These are phyloP conservation scores for Marasmius sp. DNA, from an alignment of 1,284 basidiomycete genomes.

Conservation along the genomic window DNA sequence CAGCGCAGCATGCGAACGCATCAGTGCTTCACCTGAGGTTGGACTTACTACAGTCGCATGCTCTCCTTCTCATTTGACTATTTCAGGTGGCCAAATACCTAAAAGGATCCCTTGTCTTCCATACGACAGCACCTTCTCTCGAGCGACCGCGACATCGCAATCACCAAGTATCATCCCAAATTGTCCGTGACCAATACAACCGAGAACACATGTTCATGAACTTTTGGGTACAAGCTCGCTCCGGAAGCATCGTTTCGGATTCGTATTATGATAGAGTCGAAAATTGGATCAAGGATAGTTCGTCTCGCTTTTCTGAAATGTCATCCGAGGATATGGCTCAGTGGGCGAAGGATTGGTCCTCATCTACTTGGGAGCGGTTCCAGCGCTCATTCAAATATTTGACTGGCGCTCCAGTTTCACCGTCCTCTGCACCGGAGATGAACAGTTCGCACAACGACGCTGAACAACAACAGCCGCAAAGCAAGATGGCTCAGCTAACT, in stretches of 20 bases:
- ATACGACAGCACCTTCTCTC: constrained; percentile 73
- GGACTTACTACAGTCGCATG: constrained; percentile 15
- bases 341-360: constrained; percentile 43
- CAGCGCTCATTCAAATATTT: constrained; percentile 67
- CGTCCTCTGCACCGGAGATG: constrained; percentile 27
- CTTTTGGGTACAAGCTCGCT: constrained; percentile 69
- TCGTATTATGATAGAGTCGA: constrained; percentile 38
- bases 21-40: constrained; percentile 74
- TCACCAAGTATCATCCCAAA: constrained; percentile 72
- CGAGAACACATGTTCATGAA: constrained; percentile 80
- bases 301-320: constrained; percentile 43
- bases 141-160: constrained; percentile 76
- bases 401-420: constrained; percentile 53
- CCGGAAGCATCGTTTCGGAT: constrained; percentile 33
- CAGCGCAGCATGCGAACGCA: constrained; percentile 81
- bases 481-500: constrained; percentile 53
- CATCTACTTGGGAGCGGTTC: constrained; percentile 42
- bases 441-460: constrained; percentile 17
- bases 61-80: constrained; percentile 12
- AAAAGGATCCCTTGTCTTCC: constrained; percentile 64
- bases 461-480: constrained; percentile 30
- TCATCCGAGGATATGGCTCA: constrained; percentile 52
- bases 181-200: constrained; percentile 66
- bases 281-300: constrained; percentile 42
- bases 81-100: constrained; percentile 65